These are phyloP conservation scores for Cyclospora cayetanensis DNA, from an alignment of 169 alveolate genomes.

Conservation along the genomic window DNA sequence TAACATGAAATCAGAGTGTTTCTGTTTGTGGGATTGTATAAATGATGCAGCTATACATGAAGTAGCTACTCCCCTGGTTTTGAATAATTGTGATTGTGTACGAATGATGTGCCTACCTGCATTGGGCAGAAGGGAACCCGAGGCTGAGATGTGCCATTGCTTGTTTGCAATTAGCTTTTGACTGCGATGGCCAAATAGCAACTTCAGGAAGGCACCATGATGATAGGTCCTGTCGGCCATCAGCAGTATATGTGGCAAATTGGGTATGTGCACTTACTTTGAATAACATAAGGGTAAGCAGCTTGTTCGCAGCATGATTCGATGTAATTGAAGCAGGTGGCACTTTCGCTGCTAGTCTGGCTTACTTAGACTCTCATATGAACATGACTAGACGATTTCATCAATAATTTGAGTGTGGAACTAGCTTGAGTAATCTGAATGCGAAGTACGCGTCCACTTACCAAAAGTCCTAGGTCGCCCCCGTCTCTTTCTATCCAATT, in stretches of 20 bases:
- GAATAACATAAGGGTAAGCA: not conserved
- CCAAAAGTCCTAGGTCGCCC: constrained; percentile 40
- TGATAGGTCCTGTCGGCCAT: constrained; percentile 6
- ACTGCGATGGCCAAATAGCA: constrained; percentile 12
- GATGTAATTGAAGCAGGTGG: not conserved
- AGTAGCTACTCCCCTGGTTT: no score
- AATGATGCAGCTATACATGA: no score
- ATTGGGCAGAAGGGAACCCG: constrained; percentile 56
- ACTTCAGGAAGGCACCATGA: constrained; percentile 53
- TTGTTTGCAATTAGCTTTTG: constrained; percentile 34
- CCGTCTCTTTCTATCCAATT: constrained; percentile 61
- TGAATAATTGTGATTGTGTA: no score
- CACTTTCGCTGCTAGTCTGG: not conserved
- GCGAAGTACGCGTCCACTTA: not conserved
- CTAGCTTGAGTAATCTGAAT: no score
- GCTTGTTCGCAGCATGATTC: not conserved
- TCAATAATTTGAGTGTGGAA: no score
- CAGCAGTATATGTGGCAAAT: not conserved
- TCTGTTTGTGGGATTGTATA: no score
- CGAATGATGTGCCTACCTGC: constrained; percentile 45
- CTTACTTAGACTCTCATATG: no score
- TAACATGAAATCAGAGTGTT: no score
- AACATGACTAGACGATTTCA: no score
- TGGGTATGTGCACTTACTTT: no score
- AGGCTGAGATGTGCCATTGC: constrained; percentile 55